Conservation (phyloP, 164 flowering plant species). For the Cinnamomum chago region DNA sequence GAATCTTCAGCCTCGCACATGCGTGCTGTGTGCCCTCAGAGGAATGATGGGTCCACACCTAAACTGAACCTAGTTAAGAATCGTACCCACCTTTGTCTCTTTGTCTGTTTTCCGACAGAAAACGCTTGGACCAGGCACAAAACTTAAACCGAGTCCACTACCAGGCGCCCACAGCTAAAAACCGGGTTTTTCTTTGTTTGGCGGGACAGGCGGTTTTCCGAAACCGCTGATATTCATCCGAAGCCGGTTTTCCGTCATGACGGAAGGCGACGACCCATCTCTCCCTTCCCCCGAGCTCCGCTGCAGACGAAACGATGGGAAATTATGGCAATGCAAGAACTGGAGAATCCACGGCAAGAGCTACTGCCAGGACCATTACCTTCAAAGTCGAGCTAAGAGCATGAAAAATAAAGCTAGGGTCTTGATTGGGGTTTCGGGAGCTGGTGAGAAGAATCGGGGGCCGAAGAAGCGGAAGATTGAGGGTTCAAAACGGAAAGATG, state of each 20-base stretch:
- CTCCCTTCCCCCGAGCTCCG: constrained; percentile 7
- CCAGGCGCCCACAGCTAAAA: background rate
- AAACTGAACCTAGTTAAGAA: too few species aligned
- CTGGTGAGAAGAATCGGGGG: background rate
- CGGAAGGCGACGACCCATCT: background rate
- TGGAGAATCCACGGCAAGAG: constrained; percentile 9
- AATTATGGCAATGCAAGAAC: constrained; percentile 12
- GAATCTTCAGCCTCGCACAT: too few species aligned
- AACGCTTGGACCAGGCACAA: too few species aligned
- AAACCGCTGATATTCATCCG: background rate
- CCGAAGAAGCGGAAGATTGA: background rate
- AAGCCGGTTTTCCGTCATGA: constrained; percentile 1
- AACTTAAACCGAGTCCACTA: too few species aligned
- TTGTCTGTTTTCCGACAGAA: too few species aligned
- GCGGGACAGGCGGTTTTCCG: constrained; percentile 7
- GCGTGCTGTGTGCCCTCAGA: too few species aligned
- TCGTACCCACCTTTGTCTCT: too few species aligned
- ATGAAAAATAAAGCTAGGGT: background rate
- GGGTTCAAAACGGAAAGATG: background rate
- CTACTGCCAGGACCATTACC: constrained; percentile 12
- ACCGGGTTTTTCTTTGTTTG: background rate
- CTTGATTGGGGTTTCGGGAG: background rate
- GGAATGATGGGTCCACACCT: too few species aligned
- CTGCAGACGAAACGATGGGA: constrained; percentile 12
- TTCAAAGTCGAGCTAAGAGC: background rate